Evolutionary conservation across 139 green algal species (phyloP).

Genomic region (Tetradesmus obliquus): DNA sequence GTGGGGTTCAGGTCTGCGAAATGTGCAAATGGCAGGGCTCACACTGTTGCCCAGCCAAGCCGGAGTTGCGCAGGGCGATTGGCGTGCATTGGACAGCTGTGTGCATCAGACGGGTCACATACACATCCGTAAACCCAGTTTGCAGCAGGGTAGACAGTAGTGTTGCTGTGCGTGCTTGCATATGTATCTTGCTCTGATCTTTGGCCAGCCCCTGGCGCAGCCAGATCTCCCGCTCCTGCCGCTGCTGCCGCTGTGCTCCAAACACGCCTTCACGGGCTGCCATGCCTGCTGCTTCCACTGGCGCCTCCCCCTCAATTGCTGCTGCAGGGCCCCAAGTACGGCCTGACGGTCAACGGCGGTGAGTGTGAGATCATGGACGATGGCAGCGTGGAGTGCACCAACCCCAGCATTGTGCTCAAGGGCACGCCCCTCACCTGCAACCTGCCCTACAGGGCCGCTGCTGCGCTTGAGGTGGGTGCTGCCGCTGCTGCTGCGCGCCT

Average conservation of each 20-base stretch:
- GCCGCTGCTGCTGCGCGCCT: neutral
- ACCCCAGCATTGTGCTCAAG: neutral
- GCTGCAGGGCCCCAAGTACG: conserved; percentile 37
- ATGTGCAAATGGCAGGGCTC: too few species aligned
- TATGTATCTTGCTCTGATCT: neutral
- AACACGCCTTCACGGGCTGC: neutral
- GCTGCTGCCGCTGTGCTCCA: neutral
- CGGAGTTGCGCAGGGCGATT: too few species aligned
- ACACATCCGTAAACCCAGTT: too few species aligned
- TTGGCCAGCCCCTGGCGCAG: neutral
- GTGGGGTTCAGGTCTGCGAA: too few species aligned
- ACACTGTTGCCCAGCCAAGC: too few species aligned
- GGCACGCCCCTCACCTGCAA: conserved; percentile 31
- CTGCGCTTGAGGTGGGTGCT: conserved; percentile 3
- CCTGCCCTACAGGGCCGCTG: conserved; percentile 38
- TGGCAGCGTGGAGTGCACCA: conserved; percentile 39
- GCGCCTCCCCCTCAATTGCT: neutral
- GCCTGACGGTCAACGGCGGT: conserved; percentile 19
- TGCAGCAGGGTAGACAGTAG: too few species aligned
- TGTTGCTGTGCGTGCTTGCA: neutral
- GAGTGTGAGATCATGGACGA: conserved; percentile 38
- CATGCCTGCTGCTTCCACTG: neutral
- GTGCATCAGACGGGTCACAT: too few species aligned
- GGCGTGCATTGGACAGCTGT: too few species aligned
- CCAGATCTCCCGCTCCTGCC: neutral